Base-by-base conservation (phyloP, 208 protist species). In the Wallacemonas sp. region DNA sequence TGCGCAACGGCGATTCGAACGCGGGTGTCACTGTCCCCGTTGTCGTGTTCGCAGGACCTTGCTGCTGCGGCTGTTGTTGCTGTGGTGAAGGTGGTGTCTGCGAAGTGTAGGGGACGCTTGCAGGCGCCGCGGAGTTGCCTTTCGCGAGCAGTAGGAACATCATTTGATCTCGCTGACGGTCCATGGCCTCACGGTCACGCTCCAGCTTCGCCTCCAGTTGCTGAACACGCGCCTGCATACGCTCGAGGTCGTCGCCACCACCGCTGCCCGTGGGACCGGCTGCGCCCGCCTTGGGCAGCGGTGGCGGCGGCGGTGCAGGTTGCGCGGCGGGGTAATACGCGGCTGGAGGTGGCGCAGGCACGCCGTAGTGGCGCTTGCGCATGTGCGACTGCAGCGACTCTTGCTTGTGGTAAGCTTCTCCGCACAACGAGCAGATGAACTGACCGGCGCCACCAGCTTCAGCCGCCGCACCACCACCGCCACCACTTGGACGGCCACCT, bases 381-480 rank as follows among this genome's bases (percentile, higher is more conserved):
- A 95, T 78, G 61, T 95, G 90, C 33, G 90, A 95, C 68, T 92
- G 87, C 53, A 95, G 79, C 26, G 90, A 93, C 68, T 95, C 90
- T 10, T 71, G 66, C 73, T 95, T 95, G 66, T 80, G 77, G 61
- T 95, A 95, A 42, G 61, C 63, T 52, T 93, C 90, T 3, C 85
- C 86, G 53, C 90, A 95, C 26, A 79, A 67, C 24, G 84, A 74
- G 62, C 90, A 95, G 3, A 81, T 30, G 42, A 73, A 76, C 36
- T 39, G n/a, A 5, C 38, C 48, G 1, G 29, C 24, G 6, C 27
- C 24, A 15, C 22, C 13, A 0, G 1, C 59, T 17, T 1, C 26
- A 64, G 13, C 6, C 37, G 59, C 19, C 50, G 63, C 15, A 62
- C 60, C 42, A 73, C 38, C 30, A 50, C 70, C 46, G 60, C 73